Evolutionary conservation across 2,329 filamentous ascomycete species (phyloP).

Genomic region (Paecilomyces fulvus): DNA sequence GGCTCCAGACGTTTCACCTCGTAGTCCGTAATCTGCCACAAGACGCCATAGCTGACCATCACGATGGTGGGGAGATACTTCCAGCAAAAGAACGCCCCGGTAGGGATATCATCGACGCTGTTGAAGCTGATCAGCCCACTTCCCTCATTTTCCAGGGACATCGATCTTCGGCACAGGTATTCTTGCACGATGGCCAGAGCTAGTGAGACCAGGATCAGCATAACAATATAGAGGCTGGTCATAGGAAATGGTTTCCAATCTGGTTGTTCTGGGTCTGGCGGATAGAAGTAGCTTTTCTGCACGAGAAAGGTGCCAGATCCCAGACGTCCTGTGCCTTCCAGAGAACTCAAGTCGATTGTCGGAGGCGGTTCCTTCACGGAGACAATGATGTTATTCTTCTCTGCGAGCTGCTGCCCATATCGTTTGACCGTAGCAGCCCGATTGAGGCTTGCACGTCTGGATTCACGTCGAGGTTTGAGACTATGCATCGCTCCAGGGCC

Average conservation of each 20-base stretch:
- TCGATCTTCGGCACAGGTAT: conserved; percentile 24
- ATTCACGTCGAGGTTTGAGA: neutral
- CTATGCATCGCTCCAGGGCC: neutral
- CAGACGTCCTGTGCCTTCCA: conserved; percentile 18
- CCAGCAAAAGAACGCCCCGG: conserved; percentile 25
- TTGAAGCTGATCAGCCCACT: conserved; percentile 22
- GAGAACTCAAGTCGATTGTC: conserved; percentile 35
- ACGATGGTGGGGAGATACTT: conserved; percentile 38
- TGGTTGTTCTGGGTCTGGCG: conserved; percentile 23
- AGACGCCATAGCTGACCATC: conserved; percentile 41
- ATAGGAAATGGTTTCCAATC: conserved; percentile 30
- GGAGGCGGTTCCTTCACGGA: conserved; percentile 28
- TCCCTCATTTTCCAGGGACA: conserved; percentile 26
- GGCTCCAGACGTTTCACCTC: conserved; percentile 44
- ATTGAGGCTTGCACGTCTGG: neutral
- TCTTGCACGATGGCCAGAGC: conserved; percentile 25
- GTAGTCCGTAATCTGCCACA: conserved; percentile 44
- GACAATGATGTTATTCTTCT: conserved; percentile 36
- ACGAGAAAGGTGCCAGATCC: conserved; percentile 12
- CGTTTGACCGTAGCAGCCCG: conserved; percentile 16
- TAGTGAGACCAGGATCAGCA: conserved; percentile 21
- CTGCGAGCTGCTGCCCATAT: conserved; percentile 34
- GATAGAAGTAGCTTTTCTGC: conserved; percentile 26
- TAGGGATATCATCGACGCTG: conserved; percentile 17
- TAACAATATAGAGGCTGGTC: conserved; percentile 21